phyloP scores from a whole-genome alignment of 306 rosid species.

The Erythrophleum fordii region DNA sequence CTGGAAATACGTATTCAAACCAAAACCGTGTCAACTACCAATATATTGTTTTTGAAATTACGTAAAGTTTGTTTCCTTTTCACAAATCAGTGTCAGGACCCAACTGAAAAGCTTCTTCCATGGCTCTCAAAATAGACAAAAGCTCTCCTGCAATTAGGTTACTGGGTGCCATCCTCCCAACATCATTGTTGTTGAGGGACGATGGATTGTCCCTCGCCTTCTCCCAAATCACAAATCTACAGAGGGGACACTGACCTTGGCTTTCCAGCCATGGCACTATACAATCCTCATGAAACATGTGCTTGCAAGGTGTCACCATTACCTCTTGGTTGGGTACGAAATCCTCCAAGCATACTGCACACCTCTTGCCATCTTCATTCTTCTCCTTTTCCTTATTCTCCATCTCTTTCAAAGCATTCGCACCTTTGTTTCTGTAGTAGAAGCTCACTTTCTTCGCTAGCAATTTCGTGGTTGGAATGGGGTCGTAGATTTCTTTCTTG shows the following conservation, averaged over 20 bases:
- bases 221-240: slow-evolving; percentile 61
- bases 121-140: slow-evolving; percentile 54
- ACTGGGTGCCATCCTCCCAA: slow-evolving; percentile 21
- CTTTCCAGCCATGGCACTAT: slow-evolving; percentile 79
- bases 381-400: slow-evolving; percentile 12
- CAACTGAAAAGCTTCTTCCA: slow-evolving; percentile 55
- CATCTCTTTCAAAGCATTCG: slow-evolving; percentile 25
- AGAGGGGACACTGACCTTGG: slow-evolving; percentile 75
- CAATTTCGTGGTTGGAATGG: slow-evolving; percentile 51
- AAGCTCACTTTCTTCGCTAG: slow-evolving; percentile 47
- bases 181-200: slow-evolving; percentile 23
- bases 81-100: slow-evolving; percentile 11
- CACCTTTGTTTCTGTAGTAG: slow-evolving; percentile 54
- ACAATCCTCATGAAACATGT: slow-evolving; percentile 91
- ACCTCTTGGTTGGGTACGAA: slow-evolving; percentile 69
- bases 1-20: too few relatives aligned
- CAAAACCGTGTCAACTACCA: not conserved
- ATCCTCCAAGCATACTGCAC: slow-evolving; percentile 83
- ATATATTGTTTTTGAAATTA: not conserved
- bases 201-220: slow-evolving; percentile 36
- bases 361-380: slow-evolving; percentile 62
- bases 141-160: slow-evolving; percentile 42
- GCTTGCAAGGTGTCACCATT: slow-evolving; percentile 76
- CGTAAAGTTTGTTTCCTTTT: not conserved
- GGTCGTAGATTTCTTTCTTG: slow-evolving; percentile 58